A percentile compares a stretch with the other conserved stretches of the same genome.
These are phyloP conservation scores for Urtica urens DNA, from an alignment of 306 rosid genomes.

Conservation along the genomic window DNA sequence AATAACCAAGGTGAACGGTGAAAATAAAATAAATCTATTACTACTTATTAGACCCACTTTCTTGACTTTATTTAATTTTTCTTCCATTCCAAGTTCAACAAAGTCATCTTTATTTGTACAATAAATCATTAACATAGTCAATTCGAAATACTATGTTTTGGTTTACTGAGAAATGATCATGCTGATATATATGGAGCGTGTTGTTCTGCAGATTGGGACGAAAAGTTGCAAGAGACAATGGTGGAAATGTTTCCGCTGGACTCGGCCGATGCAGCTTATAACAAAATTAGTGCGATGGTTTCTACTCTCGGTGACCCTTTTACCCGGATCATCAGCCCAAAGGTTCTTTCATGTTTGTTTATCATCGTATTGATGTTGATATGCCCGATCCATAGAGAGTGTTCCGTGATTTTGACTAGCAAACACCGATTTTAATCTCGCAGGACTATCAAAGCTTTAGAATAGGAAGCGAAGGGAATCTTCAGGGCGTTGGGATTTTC, in stretches of 20 bases:
- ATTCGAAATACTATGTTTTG: too few relatives aligned
- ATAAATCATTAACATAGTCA: too few relatives aligned
- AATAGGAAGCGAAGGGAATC: slow-evolving; percentile 80
- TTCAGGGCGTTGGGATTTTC: slow-evolving; percentile 92
- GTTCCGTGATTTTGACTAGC: background rate
- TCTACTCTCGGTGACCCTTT: slow-evolving; percentile 98
- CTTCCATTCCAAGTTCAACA: too few relatives aligned
- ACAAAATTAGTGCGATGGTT: slow-evolving; percentile 86
- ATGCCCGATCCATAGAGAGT: background rate
- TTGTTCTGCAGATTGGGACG: slow-evolving; percentile 71
- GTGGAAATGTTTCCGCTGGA: slow-evolving; percentile 91
- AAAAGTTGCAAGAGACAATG: slow-evolving; percentile 91
- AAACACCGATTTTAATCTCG: slow-evolving; percentile 16
- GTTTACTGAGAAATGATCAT: background rate
- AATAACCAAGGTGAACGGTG: slow-evolving; percentile 78
- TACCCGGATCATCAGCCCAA: slow-evolving; percentile 85
- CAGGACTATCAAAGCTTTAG: slow-evolving; percentile 92
- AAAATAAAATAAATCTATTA: background rate
- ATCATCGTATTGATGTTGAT: slow-evolving; percentile 2
- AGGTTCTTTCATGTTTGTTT: slow-evolving; percentile 54
- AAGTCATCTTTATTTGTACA: too few relatives aligned
- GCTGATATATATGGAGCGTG: background rate
- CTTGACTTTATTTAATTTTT: too few relatives aligned
- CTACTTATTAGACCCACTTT: background rate
- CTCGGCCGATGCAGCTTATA: slow-evolving; percentile 86